Percentiles rank a stretch among this genome's conserved stretches.
phyloP scores from a whole-genome alignment of 306 rosid species.

The Gynostemma pentaphyllum region DNA sequence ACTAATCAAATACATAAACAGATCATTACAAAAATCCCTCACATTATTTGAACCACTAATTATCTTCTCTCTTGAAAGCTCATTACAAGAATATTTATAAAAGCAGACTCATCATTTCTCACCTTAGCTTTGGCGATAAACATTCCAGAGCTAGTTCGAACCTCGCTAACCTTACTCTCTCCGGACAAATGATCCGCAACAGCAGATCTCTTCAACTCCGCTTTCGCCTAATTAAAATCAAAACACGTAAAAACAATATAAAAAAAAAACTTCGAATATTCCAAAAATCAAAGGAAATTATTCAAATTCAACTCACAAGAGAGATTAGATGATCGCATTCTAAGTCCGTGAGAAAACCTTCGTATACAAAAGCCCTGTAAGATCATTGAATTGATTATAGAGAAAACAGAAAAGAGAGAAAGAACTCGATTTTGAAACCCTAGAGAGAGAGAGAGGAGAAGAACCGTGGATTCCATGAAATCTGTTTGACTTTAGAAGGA shows the following conservation, averaged over 20 bases:
- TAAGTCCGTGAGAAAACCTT: conserved; percentile 78
- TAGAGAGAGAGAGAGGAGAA: not conserved
- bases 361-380: conserved; percentile 81
- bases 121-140: conserved; percentile 86
- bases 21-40: too few relatives aligned
- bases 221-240: conserved; percentile 54
- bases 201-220: conserved; percentile 89
- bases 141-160: conserved; percentile 94
- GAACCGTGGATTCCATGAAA: conserved; percentile 93
- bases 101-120: not conserved
- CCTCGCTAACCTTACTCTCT: conserved; percentile 61
- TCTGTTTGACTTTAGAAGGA: conserved; percentile 81
- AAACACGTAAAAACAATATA: not conserved
- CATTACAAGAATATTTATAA: not conserved
- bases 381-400: conserved; percentile 5
- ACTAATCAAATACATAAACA: too few relatives aligned
- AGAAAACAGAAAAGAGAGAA: not conserved
- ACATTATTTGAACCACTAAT: not conserved
- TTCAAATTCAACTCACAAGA: conserved; percentile 41
- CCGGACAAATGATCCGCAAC: conserved; percentile 81
- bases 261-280: not conserved
- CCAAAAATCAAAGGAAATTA: not conserved
- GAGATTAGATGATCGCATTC: conserved; percentile 93
- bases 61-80: not conserved
- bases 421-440: not conserved